A percentile compares a stretch with the other conserved stretches of the same genome.
phyloP scores from a whole-genome alignment of 2,329 filamentous ascomycete genomes.

The Chalaropsis thielavioides region DNA sequence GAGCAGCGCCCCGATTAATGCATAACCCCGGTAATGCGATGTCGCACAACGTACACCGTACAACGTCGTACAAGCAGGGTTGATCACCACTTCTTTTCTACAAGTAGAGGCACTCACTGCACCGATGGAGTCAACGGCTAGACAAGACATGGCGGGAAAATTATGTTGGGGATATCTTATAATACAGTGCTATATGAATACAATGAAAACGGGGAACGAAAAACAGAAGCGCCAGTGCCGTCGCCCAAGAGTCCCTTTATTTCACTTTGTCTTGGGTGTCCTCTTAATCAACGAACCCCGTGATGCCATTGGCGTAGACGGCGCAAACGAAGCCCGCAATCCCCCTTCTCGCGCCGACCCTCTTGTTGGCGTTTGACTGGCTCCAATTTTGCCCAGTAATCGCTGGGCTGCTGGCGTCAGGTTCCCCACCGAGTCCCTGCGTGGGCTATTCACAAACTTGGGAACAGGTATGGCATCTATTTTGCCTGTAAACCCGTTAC shows the following conservation, averaged over 20 bases:
- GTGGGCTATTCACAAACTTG: slow-evolving; percentile 52
- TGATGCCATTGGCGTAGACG: slow-evolving; percentile 11
- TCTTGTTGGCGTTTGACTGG: slow-evolving; percentile 1
- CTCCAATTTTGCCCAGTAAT: slow-evolving; percentile 42
- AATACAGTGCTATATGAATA: background rate
- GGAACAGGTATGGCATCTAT: slow-evolving; percentile 49
- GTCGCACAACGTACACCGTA: background rate
- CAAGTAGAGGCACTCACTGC: background rate
- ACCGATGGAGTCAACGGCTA: too few relatives aligned
- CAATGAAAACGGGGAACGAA: background rate
- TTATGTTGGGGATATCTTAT: background rate
- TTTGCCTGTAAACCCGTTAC: slow-evolving; percentile 45
- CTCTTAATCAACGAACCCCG: slow-evolving; percentile 7
- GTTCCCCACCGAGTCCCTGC: slow-evolving; percentile 31
- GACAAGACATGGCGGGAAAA: background rate
- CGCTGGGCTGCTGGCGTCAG: slow-evolving; percentile 63
- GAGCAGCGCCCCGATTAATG: background rate
- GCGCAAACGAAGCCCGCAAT: slow-evolving; percentile 7
- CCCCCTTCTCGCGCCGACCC: background rate
- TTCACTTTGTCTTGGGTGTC: background rate
- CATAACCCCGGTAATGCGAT: background rate
- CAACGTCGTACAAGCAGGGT: background rate
- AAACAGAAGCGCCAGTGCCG: too few relatives aligned
- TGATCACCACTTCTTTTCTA: background rate
- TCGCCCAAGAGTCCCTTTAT: background rate